These are phyloP conservation scores for Spathaspora hagerdaliae DNA, from an alignment of 805 yeast genomes.

Conservation along the genomic window DNA sequence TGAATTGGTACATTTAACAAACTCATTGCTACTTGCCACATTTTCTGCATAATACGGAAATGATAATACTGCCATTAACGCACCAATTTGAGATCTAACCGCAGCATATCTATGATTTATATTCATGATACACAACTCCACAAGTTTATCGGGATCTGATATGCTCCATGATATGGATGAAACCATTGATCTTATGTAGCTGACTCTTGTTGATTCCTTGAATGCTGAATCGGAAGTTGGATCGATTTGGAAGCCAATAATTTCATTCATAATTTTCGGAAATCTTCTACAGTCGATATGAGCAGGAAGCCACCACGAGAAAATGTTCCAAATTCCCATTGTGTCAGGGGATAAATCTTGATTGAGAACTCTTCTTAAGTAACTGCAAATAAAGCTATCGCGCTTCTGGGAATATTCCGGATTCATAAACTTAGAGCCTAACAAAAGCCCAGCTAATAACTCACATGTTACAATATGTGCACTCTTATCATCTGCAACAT, in stretches of 20 bases:
- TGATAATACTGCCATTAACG: conserved; percentile 48
- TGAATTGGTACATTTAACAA: conserved; percentile 34
- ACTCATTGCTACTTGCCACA: conserved; percentile 31
- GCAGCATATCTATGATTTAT: conserved; percentile 67
- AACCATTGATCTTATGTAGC: conserved; percentile 49
- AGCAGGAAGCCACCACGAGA: conserved; percentile 69
- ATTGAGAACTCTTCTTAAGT: conserved; percentile 44
- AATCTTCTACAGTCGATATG: conserved; percentile 67
- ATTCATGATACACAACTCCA: conserved; percentile 41
- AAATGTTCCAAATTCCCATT: conserved; percentile 66
- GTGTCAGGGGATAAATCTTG: conserved; percentile 72
- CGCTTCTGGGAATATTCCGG: conserved; percentile 28
- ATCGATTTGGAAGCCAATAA: conserved; percentile 47
- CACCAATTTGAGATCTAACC: conserved; percentile 67
- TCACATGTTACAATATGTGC: conserved; percentile 76
- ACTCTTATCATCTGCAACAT: conserved; percentile 65
- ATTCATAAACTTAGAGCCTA: conserved; percentile 44
- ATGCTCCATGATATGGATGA: conserved; percentile 53
- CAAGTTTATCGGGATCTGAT: conserved; percentile 44
- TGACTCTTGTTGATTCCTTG: conserved; percentile 56
- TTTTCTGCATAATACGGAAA: conserved; percentile 42
- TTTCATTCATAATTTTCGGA: conserved; percentile 43
- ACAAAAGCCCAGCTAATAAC: conserved; percentile 58
- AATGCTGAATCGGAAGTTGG: conserved; percentile 58
- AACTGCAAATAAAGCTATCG: conserved; percentile 44